A percentile compares a stretch with the other conserved stretches of the same genome.
phyloP scores from a whole-genome alignment of 768 basidiomycete genomes.

The Suillus subaureus region DNA sequence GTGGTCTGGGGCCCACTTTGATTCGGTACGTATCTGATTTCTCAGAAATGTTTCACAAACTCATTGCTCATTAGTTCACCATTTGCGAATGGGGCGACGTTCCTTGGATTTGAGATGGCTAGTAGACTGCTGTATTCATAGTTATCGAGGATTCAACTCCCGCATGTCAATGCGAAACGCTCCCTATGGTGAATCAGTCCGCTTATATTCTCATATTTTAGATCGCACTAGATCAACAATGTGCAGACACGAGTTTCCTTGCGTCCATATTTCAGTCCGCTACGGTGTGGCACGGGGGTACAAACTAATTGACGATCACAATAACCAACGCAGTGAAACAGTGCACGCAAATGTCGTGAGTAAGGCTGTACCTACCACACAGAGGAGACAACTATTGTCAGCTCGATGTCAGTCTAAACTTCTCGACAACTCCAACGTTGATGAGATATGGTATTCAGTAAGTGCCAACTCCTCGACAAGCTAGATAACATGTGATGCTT shows the following conservation, averaged over 20 bases:
- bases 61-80: slow-evolving; percentile 64
- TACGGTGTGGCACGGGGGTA: not conserved
- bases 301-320: too few relatives aligned
- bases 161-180: not conserved
- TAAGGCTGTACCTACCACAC: not conserved
- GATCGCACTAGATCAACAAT: not conserved
- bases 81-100: slow-evolving; percentile 96
- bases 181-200: too few relatives aligned
- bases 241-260: not conserved
- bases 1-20: slow-evolving; percentile 90
- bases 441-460: not conserved
- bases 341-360: not conserved
- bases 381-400: not conserved
- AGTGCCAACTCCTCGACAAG: not conserved
- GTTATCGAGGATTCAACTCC: slow-evolving; percentile 3
- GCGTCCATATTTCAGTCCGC: not conserved
- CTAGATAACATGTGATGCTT: not conserved
- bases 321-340: not conserved
- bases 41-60: slow-evolving; percentile 10
- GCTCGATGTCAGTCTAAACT: not conserved
- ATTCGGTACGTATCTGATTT: slow-evolving; percentile 64
- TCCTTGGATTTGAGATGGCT: slow-evolving; percentile 94
- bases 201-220: not conserved
- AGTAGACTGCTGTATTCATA: slow-evolving; percentile 63
- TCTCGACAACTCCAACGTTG: not conserved